Base-by-base conservation (phyloP, 345 rosid genomes). In the Hibiscus tridactylites region DNA sequence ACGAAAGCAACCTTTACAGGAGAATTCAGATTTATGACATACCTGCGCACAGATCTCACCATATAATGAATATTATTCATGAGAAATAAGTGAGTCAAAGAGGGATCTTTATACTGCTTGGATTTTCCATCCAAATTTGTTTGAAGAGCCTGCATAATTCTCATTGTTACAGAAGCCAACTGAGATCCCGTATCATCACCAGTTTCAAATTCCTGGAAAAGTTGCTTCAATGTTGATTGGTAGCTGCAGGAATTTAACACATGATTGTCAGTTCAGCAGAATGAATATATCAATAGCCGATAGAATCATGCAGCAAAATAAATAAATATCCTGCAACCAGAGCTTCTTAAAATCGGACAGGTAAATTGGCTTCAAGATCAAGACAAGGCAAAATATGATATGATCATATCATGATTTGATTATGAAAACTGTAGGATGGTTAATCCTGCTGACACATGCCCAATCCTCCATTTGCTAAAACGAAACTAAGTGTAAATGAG, bases 11-110 rank as follows among this genome's bases (percentile, higher is more conserved):
- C 58, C 21, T 13, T 46, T 13, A 65, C 56, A 31, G 61, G 59
- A 37, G 24, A 52, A 63, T 35, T 4, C 29, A 46, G 19, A 75
- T 67, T 68, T 39, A 61, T 56, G 67, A 76, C 87, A 57, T 72
- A 93, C 97, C 99, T 92, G 71, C 99, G 96, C 42, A 95, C 99
- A 73, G 99, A 92, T 92, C 97, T 88, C 86, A 95, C 97, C 93
- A 95, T 95, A 76, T 95, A 92, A 78, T 95, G 99, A 79, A 92
- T 90, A 79, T 95, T 95, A 82, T 95, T 95, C 99, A 95, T 95
- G 68, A 95, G 88, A 79, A 95, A 95, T 74, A 95, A 82, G 75
- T 92, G 89, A 17, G 96, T 95, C 90, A 95, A 83, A 76, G 97
- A 88, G 73, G 83, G 86, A 79, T 95, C 99, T 80, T 69, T 88